phyloP scores from a whole-genome alignment of 768 basidiomycete species.

The Hemileccinum rubropunctum region DNA sequence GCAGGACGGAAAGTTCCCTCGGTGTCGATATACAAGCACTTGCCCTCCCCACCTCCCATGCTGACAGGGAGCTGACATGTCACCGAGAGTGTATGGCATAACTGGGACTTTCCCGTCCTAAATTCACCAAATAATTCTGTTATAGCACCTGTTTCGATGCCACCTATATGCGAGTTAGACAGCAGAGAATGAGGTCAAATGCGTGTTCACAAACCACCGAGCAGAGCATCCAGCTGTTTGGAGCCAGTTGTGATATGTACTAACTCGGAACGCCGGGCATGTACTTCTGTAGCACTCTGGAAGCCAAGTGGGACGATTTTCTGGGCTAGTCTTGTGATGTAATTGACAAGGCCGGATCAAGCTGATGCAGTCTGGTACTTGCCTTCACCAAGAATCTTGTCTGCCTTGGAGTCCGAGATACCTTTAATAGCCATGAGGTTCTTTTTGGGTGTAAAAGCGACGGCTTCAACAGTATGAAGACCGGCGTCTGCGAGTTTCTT shows the following conservation, averaged over 20 bases:
- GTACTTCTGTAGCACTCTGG: slow-evolving; percentile 96
- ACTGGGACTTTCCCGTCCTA: slow-evolving; percentile 95
- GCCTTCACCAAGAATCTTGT: slow-evolving; percentile 94
- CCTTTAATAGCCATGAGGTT: slow-evolving; percentile 87
- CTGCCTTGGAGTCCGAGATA: slow-evolving; percentile 95
- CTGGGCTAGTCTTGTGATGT: slow-evolving; percentile 53
- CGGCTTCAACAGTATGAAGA: slow-evolving; percentile 89
- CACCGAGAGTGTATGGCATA: slow-evolving; percentile 97
- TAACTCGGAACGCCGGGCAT: slow-evolving; percentile 90
- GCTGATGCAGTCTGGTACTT: slow-evolving; percentile 17
- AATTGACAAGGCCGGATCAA: slow-evolving; percentile 3
- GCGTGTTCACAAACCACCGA: slow-evolving; percentile 64
- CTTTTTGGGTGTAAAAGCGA: slow-evolving; percentile 97
- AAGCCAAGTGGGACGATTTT: slow-evolving; percentile 98
- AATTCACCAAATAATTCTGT: slow-evolving; percentile 99
- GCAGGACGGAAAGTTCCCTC: slow-evolving; percentile 99
- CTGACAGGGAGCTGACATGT: slow-evolving; percentile 96
- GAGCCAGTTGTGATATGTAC: slow-evolving; percentile 97
- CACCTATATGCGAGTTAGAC: slow-evolving; percentile 49
- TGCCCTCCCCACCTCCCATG: slow-evolving; percentile 99
- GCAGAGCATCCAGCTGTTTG: slow-evolving; percentile 90
- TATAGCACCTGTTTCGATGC: slow-evolving; percentile 97
- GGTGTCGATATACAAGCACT: slow-evolving; percentile 98
- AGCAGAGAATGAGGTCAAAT: not conserved
- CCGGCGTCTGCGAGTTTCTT: slow-evolving; percentile 94